Evolutionary conservation across 129 eudicot species (phyloP), one percentile per base, ranked within the genome.

Genomic region (Sambucus nigra): DNA sequence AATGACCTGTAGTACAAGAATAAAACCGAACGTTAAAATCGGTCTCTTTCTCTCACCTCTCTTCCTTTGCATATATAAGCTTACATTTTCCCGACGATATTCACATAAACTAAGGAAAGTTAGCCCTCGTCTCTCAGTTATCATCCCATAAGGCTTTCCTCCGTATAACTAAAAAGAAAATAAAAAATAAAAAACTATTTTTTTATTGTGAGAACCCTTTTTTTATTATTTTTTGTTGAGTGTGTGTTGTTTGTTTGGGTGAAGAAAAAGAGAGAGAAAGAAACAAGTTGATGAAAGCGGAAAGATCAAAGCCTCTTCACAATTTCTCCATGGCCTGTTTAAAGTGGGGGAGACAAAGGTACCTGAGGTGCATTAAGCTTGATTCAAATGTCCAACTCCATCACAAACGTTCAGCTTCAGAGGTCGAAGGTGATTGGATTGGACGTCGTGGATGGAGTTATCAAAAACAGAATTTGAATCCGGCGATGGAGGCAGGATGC

Each of bases 281-380:
- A 66, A 45, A 20, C 42, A 61, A 54, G 49, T 10, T 51, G 25
- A 71, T 69, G 71, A 74, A 53, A 24, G 58, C 71, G 51, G 81
- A 76, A 27, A 72, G 84, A 73, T 69, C 80, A 65, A 80, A 68
- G 44, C 69, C 76, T 60, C 51, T 80, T 64, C 94, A 83, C 55
- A 84, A 84, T 73, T 84, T 84, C 67, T 66, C 71, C 42, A 19
- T 76, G 72, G 81, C 88, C 31, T 55, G 73, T 21, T 61, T 84
- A 63, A 78, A 72, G 69, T 84, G 94, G 94, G 94, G 94, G 12
- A 79, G 69, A 27, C 87, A 80, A 69, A 74, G 63, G 64, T 45
- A 66, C n/a, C 54, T 84, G 57, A 61, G 81, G 55, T 84, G 94
- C 59, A 73, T 73, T 84, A 84, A 70, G 67, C 74, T 61, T 6